Evolutionary conservation across 257 asterid genomes (phyloP).

Genomic region (Fraxinus quadrangulata): DNA sequence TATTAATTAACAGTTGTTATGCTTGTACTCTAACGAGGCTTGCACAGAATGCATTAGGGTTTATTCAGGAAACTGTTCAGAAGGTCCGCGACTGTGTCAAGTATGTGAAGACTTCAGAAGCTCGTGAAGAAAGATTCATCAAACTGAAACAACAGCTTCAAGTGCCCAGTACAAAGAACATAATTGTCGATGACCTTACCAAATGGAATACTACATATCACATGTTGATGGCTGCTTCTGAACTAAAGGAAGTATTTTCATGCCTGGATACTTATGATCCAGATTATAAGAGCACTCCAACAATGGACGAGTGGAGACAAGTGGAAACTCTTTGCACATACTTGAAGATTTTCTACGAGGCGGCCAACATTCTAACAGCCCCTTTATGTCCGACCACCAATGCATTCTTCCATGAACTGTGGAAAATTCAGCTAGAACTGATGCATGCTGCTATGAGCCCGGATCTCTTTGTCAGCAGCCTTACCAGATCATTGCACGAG

Average conservation of each 20-base stretch:
- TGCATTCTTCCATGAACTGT: slow-evolving; percentile 57
- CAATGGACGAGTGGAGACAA: slow-evolving; percentile 76
- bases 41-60: slow-evolving; percentile 59
- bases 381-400: slow-evolving; percentile 56
- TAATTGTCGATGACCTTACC: slow-evolving; percentile 53
- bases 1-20: slow-evolving; percentile 62
- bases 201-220: slow-evolving; percentile 85
- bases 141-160: slow-evolving; percentile 71
- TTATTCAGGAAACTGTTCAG: slow-evolving; percentile 43
- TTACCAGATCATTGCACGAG: slow-evolving; percentile 50
- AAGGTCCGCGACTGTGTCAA: slow-evolving; percentile 76
- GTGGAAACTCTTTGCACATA: slow-evolving; percentile 57
- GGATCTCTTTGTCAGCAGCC: slow-evolving; percentile 39
- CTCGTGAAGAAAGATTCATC: slow-evolving; percentile 52
- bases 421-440: slow-evolving; percentile 56
- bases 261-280: slow-evolving; percentile 69
- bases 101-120: slow-evolving; percentile 54
- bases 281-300: slow-evolving; percentile 45
- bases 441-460: slow-evolving; percentile 45
- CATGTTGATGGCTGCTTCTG: slow-evolving; percentile 82
- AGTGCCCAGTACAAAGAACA: slow-evolving; percentile 70
- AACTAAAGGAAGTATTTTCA: slow-evolving; percentile 70
- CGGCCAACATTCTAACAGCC: slow-evolving; percentile 56
- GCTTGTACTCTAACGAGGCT: slow-evolving; percentile 58
- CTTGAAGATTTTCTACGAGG: slow-evolving; percentile 67